Percentiles rank a stretch among this genome's conserved stretches.
phyloP scores from a whole-genome alignment of 495 filamentous ascomycete genomes.

The Polyplosphaeria fusca region DNA sequence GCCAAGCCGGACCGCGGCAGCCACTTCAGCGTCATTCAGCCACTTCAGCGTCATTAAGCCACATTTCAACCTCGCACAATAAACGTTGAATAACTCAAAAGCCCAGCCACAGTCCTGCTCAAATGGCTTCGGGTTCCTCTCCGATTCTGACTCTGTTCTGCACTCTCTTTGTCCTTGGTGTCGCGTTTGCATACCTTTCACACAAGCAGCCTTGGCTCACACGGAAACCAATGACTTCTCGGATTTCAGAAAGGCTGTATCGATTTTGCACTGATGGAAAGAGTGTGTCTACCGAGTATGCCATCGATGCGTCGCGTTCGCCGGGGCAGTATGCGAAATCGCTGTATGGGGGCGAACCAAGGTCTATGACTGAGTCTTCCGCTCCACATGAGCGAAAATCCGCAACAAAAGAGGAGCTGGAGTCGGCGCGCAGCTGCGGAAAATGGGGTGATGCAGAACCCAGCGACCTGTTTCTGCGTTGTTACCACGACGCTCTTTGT shows the following conservation, averaged over 20 bases:
- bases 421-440: slow-evolving; percentile 57
- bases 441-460: slow-evolving; percentile 63
- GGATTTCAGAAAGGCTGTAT: slow-evolving; percentile 50
- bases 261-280: slow-evolving; percentile 50
- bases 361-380: slow-evolving; percentile 22
- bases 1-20: no score
- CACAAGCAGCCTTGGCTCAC: slow-evolving; percentile 6
- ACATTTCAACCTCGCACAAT: no score
- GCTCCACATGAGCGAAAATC: slow-evolving; percentile 25
- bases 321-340: slow-evolving; percentile 55
- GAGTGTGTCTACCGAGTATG: slow-evolving; percentile 57
- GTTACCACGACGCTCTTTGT: slow-evolving; percentile 64
- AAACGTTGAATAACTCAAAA: no score
- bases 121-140: no score
- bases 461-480: slow-evolving; percentile 64
- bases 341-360: slow-evolving; percentile 46
- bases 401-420: slow-evolving; percentile 45
- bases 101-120: no score
- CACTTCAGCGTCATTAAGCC: no score
- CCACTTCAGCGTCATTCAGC: no score
- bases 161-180: no score
- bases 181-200: not conserved
- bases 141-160: no score
- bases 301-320: slow-evolving; percentile 49
- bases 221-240: slow-evolving; percentile 23